Conservation (phyloP, 2,329 filamentous ascomycete genomes). For the Byssothecium circinans region DNA sequence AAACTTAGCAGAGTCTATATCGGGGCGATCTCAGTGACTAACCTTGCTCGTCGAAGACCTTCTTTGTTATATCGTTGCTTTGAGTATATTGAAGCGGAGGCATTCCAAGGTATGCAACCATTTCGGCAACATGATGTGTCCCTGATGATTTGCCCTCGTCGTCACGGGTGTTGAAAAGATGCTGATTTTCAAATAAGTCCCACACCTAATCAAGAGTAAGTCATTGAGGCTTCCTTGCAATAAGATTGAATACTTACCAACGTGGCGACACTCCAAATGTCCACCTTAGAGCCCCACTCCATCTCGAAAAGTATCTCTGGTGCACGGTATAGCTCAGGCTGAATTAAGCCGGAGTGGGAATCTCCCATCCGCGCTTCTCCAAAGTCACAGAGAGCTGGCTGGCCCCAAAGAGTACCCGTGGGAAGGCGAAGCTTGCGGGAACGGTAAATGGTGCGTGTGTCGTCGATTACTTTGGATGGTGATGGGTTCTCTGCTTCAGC, state of each 20-base stretch:
- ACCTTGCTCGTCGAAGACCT: conserved; percentile 26
- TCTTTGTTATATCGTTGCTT: conserved; percentile 21
- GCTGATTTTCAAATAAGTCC: conserved; percentile 42
- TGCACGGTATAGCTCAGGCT: conserved; percentile 44
- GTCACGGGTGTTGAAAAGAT: conserved; percentile 35
- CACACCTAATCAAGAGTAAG: conserved; percentile 29
- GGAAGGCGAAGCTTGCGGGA: conserved; percentile 34
- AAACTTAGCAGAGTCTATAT: conserved; percentile 16
- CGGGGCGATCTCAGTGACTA: conserved; percentile 13
- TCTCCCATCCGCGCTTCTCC: conserved; percentile 35
- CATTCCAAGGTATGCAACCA: conserved; percentile 30
- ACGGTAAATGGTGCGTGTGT: conserved; percentile 21
- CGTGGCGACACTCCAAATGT: conserved; percentile 45
- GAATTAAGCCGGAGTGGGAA: conserved; percentile 34
- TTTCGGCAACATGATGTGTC: conserved; percentile 36
- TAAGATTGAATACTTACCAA: conserved; percentile 32
- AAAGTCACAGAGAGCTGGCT: conserved; percentile 44
- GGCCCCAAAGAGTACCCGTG: conserved; percentile 28
- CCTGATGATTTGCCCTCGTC: conserved; percentile 25
- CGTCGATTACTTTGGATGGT: conserved; percentile 41
- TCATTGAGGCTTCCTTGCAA: conserved; percentile 11
- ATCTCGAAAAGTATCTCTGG: conserved; percentile 45
- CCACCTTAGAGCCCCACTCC: conserved; percentile 42
- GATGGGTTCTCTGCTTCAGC: conserved; percentile 42
- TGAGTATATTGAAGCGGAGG: conserved; percentile 26